Conservation (phyloP, 225 moss, liverwort and hornwort genomes). For the Marchantia paleacea region DNA sequence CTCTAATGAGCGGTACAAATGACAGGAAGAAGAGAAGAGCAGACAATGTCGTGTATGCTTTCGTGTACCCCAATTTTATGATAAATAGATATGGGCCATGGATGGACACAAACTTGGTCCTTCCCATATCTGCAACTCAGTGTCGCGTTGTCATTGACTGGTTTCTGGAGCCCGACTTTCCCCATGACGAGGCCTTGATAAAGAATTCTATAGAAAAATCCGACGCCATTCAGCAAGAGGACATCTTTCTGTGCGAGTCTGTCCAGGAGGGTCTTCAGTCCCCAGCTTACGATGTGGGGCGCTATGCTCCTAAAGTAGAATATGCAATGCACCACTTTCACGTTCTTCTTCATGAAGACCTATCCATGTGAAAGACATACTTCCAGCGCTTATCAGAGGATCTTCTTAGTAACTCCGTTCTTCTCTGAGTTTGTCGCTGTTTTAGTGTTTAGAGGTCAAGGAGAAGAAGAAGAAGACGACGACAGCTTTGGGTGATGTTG, state of each 20-base stretch:
- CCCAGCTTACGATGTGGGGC: constrained; percentile 76
- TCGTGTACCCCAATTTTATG: constrained; percentile 98
- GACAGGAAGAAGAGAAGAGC: constrained; percentile 9
- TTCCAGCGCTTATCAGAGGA: background rate
- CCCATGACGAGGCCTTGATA: constrained; percentile 61
- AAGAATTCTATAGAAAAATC: constrained; percentile 56
- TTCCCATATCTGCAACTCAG: constrained; percentile 58
- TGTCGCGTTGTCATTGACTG: constrained; percentile 82
- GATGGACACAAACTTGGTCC: constrained; percentile 93
- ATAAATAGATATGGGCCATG: constrained; percentile 95
- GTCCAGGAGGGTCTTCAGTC: constrained; percentile 84
- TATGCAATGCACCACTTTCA: constrained; percentile 97
- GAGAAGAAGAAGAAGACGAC: no score
- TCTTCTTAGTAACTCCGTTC: background rate
- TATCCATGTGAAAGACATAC: constrained; percentile 31
- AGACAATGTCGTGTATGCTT: constrained; percentile 54
- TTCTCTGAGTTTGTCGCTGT: no score
- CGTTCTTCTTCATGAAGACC: constrained; percentile 70
- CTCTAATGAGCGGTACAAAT: constrained; percentile 13
- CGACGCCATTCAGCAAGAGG: constrained; percentile 76
- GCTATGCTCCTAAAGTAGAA: constrained; percentile 86
- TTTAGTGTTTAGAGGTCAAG: no score
- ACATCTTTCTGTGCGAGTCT: constrained; percentile 71
- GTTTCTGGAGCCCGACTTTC: constrained; percentile 64
- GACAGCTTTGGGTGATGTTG: no score